These are phyloP conservation scores for Camellia sinensis DNA, from an alignment of 148 eudicot genomes.

Conservation along the genomic window DNA sequence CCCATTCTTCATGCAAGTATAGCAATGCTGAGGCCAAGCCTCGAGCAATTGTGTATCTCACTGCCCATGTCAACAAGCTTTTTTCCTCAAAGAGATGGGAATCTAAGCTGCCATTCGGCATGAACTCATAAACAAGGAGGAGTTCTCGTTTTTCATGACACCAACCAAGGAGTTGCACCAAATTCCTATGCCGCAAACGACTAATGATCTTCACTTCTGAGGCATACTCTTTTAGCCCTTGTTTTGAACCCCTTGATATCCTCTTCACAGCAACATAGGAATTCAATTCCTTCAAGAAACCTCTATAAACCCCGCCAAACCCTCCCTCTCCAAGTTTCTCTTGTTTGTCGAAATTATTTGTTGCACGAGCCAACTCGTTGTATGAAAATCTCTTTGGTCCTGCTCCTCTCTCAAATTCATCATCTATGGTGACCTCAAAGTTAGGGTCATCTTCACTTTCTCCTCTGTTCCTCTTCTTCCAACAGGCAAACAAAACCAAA, in stretches of 20 bases:
- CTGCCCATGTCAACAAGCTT: constrained; percentile 6
- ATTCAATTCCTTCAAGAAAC: constrained; percentile 18
- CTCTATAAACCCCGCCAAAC: constrained; percentile 25
- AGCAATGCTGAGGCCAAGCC: constrained; percentile 24
- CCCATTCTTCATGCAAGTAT: constrained; percentile 24
- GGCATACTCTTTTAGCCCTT: constrained; percentile 21
- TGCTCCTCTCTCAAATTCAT: constrained; percentile 24
- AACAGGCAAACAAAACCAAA: constrained; percentile 1
- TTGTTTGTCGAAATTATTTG: constrained; percentile 30
- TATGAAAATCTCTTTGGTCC: constrained; percentile 40
- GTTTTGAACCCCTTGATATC: constrained; percentile 19
- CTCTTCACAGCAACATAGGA: constrained; percentile 22
- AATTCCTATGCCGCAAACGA: constrained; percentile 20
- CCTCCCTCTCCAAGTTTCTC: constrained; percentile 44
- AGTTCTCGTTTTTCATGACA: constrained; percentile 22
- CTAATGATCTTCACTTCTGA: constrained; percentile 23
- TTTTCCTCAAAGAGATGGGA: constrained; percentile 10
- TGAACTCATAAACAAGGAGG: constrained; percentile 23
- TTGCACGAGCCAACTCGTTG: constrained; percentile 20
- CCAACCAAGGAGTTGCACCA: constrained; percentile 28
- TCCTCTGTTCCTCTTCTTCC: background rate
- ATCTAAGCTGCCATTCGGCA: constrained; percentile 26
- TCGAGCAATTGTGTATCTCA: constrained; percentile 19
- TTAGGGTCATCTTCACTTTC: background rate
- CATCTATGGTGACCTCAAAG: constrained; percentile 12